phyloP scores from a whole-genome alignment of 495 filamentous ascomycete genomes.

The Niebla homalea region DNA sequence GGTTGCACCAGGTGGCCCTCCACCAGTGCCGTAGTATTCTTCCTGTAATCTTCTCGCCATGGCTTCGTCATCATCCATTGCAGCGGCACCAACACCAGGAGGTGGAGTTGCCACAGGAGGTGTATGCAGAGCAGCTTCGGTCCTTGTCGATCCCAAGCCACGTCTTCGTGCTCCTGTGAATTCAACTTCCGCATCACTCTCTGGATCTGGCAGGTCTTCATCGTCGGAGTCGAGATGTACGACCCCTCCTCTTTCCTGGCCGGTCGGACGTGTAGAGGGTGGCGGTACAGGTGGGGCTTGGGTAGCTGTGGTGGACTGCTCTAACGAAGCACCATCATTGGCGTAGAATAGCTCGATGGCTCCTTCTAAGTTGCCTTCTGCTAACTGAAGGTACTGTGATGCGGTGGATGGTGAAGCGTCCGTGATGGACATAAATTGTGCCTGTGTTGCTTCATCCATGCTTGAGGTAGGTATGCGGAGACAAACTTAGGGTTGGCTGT shows the following conservation, averaged over 20 bases:
- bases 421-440: conserved; percentile 58
- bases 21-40: conserved; percentile 61
- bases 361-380: conserved; percentile 68
- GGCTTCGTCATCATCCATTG: conserved; percentile 73
- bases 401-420: conserved; percentile 48
- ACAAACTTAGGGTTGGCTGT: neutral
- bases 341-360: conserved; percentile 84
- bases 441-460: conserved; percentile 55
- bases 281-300: conserved; percentile 23
- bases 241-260: conserved; percentile 34
- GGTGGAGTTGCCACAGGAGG: conserved; percentile 12
- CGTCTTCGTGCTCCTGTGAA: neutral
- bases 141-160: neutral
- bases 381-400: conserved; percentile 64
- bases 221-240: conserved; percentile 58
- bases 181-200: conserved; percentile 2
- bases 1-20: conserved; percentile 19
- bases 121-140: conserved; percentile 10
- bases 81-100: neutral
- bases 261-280: conserved; percentile 14
- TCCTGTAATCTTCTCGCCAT: conserved; percentile 86
- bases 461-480: conserved; percentile 18
- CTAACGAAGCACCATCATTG: conserved; percentile 51
- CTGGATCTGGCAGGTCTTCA: conserved; percentile 21
- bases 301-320: conserved; percentile 24